These are phyloP conservation scores for Lasiodiplodia sp. DNA, from an alignment of 2,329 filamentous ascomycete species.

Conservation along the genomic window DNA sequence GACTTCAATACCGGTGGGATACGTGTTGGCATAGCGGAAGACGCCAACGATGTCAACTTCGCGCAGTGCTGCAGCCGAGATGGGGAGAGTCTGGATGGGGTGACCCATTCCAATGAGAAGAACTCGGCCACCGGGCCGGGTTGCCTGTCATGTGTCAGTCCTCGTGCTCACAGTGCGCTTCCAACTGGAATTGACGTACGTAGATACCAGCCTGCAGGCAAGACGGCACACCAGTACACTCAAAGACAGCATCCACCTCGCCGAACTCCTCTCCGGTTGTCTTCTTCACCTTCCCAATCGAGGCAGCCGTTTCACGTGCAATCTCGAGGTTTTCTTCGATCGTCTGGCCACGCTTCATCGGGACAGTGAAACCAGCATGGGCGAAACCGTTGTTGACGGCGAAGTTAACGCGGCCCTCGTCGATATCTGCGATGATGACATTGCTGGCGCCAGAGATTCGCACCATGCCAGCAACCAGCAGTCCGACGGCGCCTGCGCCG, in stretches of 20 bases:
- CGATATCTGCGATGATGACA: constrained; percentile 68
- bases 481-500: constrained; percentile 67
- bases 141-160: constrained; percentile 50
- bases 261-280: constrained; percentile 46
- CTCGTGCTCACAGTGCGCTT: no score
- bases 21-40: constrained; percentile 80
- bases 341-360: constrained; percentile 54
- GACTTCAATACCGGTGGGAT: constrained; percentile 72
- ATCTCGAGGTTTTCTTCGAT: constrained; percentile 63
- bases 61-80: constrained; percentile 74
- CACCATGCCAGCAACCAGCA: constrained; percentile 65
- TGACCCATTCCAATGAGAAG: constrained; percentile 83
- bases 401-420: constrained; percentile 63
- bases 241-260: constrained; percentile 74
- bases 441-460: constrained; percentile 61
- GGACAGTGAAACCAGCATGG: constrained; percentile 54
- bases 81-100: constrained; percentile 75
- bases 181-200: constrained; percentile 45
- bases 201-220: constrained; percentile 80
- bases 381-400: constrained; percentile 60
- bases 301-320: constrained; percentile 58
- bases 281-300: constrained; percentile 48
- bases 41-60: constrained; percentile 82
- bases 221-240: constrained; percentile 78
- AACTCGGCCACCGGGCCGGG: constrained; percentile 73